Evolutionary conservation across 495 filamentous ascomycete genomes (phyloP).

Genomic region (Aspergillus baeticus): DNA sequence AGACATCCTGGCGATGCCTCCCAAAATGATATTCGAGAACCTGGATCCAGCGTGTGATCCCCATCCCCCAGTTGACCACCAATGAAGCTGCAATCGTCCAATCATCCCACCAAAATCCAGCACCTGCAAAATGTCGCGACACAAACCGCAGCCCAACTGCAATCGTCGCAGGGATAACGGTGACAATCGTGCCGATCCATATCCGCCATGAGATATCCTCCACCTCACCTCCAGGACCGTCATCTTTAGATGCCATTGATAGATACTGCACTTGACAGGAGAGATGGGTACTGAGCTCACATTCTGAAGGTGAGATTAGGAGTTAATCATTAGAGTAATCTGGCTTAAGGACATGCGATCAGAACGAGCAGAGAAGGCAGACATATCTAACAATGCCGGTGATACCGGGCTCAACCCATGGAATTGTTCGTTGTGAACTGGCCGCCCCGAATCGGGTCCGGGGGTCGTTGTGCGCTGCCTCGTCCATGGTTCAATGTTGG

Average conservation of each 20-base stretch:
- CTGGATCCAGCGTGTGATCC: constrained; percentile 21
- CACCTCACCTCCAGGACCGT: background rate
- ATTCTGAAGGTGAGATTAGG: too few species aligned
- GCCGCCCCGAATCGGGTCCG: too few species aligned
- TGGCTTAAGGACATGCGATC: too few species aligned
- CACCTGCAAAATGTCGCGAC: constrained; percentile 25
- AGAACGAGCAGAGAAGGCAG: too few species aligned
- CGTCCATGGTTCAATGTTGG: too few species aligned
- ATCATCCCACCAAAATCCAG: constrained; percentile 41
- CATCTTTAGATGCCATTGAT: background rate
- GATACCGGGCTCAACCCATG: too few species aligned
- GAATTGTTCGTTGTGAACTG: too few species aligned
- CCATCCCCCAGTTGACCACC: constrained; percentile 29
- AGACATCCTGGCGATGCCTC: constrained; percentile 13
- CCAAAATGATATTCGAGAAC: constrained; percentile 19
- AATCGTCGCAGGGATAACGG: constrained; percentile 31
- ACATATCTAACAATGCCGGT: too few species aligned
- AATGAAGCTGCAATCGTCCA: constrained; percentile 31
- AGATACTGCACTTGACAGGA: too few species aligned
- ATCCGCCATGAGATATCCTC: constrained; percentile 23
- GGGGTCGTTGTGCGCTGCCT: too few species aligned
- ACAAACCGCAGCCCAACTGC: constrained; percentile 27
- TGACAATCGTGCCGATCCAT: constrained; percentile 28
- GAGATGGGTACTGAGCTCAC: too few species aligned
- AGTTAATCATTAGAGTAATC: too few species aligned